A percentile compares a stretch with the other conserved stretches of the same genome.
phyloP scores from a whole-genome alignment of 2,329 filamentous ascomycete species.

The Parastagonospora nodorum region DNA sequence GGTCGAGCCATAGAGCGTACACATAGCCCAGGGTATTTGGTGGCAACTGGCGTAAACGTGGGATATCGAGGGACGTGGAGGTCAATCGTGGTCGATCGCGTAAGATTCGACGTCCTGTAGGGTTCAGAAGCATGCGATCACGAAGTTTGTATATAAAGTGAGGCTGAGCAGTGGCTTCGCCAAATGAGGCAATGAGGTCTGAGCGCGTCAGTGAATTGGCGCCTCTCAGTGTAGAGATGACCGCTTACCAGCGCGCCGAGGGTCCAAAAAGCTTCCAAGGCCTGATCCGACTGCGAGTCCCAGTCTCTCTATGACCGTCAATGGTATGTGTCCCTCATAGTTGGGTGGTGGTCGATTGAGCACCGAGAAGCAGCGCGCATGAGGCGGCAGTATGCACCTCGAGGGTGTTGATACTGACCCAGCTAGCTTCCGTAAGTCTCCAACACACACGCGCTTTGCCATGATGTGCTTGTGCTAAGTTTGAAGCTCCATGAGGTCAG shows the following conservation, averaged over 20 bases:
- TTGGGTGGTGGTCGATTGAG: conserved; percentile 83
- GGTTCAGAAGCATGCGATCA: conserved; percentile 82
- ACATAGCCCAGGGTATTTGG: conserved; percentile 75
- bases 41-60: conserved; percentile 73
- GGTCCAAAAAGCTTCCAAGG: conserved; percentile 68
- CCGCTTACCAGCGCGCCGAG: conserved; percentile 72
- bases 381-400: neutral
- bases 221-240: neutral
- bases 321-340: conserved; percentile 90
- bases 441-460: conserved; percentile 17
- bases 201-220: neutral
- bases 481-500: neutral
- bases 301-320: conserved; percentile 76
- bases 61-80: conserved; percentile 70
- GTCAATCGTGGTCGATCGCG: conserved; percentile 88
- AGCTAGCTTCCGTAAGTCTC: conserved; percentile 13
- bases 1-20: conserved; percentile 90
- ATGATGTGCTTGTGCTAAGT: conserved; percentile 8
- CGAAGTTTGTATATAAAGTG: conserved; percentile 94
- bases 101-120: conserved; percentile 88
- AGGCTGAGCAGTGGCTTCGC: conserved; percentile 90
- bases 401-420: neutral
- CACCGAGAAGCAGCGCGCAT: conserved; percentile 70
- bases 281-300: conserved; percentile 69
- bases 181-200: conserved; percentile 94